Evolutionary conservation across 2,329 filamentous ascomycete genomes (phyloP).

Genomic region (Karstenula rhodostoma): DNA sequence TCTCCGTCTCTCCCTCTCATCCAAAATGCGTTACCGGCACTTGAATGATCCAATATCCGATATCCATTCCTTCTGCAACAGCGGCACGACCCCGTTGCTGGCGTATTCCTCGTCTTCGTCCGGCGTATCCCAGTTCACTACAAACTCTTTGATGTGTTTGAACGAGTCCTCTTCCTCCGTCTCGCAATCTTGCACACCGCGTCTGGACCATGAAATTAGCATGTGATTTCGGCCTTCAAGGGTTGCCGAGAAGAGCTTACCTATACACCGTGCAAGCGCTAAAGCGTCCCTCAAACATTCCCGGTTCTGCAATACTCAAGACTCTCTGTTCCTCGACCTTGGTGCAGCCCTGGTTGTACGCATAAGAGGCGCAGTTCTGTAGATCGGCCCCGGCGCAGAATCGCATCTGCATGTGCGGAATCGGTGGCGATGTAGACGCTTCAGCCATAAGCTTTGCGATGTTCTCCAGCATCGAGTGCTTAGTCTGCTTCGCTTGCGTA

Average conservation of each 20-base stretch:
- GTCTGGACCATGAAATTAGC: background rate
- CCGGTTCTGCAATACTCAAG: constrained; percentile 2
- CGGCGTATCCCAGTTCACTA: constrained; percentile 2
- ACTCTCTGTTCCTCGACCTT: background rate
- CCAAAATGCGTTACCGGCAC: background rate
- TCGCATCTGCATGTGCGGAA: background rate
- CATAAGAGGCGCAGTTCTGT: background rate
- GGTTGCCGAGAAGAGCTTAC: background rate
- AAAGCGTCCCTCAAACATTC: constrained; percentile 1
- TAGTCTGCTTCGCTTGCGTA: background rate
- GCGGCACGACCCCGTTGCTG: constrained; percentile 1
- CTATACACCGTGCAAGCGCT: constrained; percentile 5
- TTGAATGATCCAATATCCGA: constrained; percentile 10
- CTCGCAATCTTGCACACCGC: constrained; percentile 6
- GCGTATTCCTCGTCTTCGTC: background rate
- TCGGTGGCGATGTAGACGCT: background rate
- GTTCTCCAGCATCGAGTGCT: background rate
- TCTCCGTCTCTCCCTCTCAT: background rate
- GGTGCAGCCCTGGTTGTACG: background rate
- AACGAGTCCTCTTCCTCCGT: background rate
- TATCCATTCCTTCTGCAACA: constrained; percentile 6
- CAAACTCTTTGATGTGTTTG: constrained; percentile 2
- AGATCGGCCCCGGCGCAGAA: background rate
- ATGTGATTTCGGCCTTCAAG: background rate
- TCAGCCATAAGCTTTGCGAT: background rate